phyloP scores from a whole-genome alignment of 345 rosid genomes.

The Camelina hispida region DNA sequence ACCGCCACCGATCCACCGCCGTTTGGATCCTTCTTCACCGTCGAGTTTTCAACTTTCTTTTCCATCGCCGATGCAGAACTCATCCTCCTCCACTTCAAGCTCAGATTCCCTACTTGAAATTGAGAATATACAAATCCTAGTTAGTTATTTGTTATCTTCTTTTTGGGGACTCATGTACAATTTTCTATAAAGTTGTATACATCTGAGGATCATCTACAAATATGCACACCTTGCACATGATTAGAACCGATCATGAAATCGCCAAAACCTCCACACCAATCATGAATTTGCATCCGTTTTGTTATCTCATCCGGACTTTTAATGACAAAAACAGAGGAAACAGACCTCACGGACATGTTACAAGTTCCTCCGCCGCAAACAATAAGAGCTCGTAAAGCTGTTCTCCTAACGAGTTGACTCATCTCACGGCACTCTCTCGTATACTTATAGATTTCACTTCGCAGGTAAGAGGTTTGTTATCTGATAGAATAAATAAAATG shows the following conservation, averaged over 20 bases:
- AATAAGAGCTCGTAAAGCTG: conserved; percentile 43
- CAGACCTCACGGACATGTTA: conserved; percentile 1
- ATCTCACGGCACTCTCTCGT: conserved; percentile 27
- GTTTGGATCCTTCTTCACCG: conserved; percentile 37
- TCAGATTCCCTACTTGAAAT: neutral
- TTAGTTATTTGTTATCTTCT: neutral
- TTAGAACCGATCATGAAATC: conserved; percentile 10
- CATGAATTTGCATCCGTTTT: conserved; percentile 16
- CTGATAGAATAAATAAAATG: neutral
- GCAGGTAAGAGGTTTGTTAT: neutral
- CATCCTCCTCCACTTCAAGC: conserved; percentile 42
- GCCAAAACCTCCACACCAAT: neutral
- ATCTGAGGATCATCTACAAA: neutral
- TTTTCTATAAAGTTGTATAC: neutral
- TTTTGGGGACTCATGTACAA: neutral
- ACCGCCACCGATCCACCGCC: conserved; percentile 36
- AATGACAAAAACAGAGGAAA: conserved; percentile 20
- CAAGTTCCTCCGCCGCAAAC: conserved; percentile 21
- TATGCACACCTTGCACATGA: conserved; percentile 12
- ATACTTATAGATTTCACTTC: neutral
- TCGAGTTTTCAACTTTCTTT: conserved; percentile 32
- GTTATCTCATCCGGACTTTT: neutral
- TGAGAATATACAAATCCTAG: neutral
- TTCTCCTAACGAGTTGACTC: conserved; percentile 44
- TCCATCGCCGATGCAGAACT: conserved; percentile 31